Evolutionary conservation across 768 basidiomycete species (phyloP), one percentile per base, ranked within the genome.

Genomic region (Lepiota brunneoincarnata): DNA sequence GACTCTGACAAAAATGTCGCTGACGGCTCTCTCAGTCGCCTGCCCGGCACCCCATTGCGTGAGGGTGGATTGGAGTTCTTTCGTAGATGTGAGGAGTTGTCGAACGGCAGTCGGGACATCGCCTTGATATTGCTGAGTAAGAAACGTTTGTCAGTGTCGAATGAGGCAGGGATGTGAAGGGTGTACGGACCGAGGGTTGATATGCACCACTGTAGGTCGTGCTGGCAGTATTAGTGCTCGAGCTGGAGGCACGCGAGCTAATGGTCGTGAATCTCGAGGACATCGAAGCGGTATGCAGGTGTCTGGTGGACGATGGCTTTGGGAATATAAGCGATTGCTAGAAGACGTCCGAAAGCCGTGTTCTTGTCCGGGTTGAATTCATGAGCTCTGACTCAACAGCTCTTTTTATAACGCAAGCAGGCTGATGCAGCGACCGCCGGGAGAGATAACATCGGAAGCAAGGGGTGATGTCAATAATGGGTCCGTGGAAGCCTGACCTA

Each of bases 1-100:
- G 14, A 97, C 81, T 61, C 84, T 80, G 50, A 98, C 90, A 67
- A 93, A 98, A 49, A 90, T 81, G 67, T 96, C 85, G 75, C 89
- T 92, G 63, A 98, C 92, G 63, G 91, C 75, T 12, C 69, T 72
- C 49, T 92, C 87, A 1, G 78, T 70, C 1, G 83, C 83, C 41
- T 79, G 72, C 2, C 76, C 73, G 1, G 70, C 57, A 45, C 84
- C 80, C 93, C 93, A 95, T 55, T 78, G 78, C 23, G 72, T 76
- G 42, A 95, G 78, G 1, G 79, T 70, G 14, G 89, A 83, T 61
- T 95, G 85, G 15, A 98, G 82, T 51, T 82, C 78, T 61, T 88
- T 89, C n/a, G 93, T 95, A 40, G 90, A 84, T 3, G 85, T 77
- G 20, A 98, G 81, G 21, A 98, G 80, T 43, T 69, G 75, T 48